Evolutionary conservation across 306 rosid species (phyloP).

Genomic region (Trifolium fragiferum): DNA sequence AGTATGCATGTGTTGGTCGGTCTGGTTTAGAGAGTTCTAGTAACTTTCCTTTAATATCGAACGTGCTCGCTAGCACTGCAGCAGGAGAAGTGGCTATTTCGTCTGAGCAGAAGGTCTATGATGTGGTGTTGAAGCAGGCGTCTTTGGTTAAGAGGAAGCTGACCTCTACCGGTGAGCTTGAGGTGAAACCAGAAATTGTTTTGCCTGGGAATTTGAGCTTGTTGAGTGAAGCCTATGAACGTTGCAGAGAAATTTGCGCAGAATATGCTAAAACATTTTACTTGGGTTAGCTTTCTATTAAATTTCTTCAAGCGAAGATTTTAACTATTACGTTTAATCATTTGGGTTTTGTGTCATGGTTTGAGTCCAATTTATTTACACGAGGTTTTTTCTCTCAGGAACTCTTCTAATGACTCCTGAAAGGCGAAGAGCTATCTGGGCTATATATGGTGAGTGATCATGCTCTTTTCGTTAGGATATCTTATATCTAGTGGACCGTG

Average conservation of each 20-base stretch:
- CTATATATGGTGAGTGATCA: conserved; percentile 77
- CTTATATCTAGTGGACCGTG: background rate
- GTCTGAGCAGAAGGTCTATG: conserved; percentile 71
- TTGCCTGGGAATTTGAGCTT: conserved; percentile 67
- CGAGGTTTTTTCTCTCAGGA: conserved; percentile 53
- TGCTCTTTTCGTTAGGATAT: conserved; percentile 17
- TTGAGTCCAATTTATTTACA: conserved; percentile 34
- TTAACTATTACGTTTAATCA: conserved; percentile 28
- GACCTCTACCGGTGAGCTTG: conserved; percentile 54
- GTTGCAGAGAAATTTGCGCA: conserved; percentile 66
- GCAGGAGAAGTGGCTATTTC: conserved; percentile 60
- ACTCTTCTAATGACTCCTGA: conserved; percentile 87
- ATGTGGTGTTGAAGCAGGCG: conserved; percentile 77
- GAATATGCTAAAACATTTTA: conserved; percentile 72
- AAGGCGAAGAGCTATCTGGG: conserved; percentile 86
- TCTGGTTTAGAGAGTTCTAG: conserved; percentile 52
- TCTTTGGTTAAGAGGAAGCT: conserved; percentile 69
- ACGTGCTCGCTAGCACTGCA: conserved; percentile 69
- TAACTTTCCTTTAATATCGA: conserved; percentile 51
- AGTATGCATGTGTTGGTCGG: conserved; percentile 54
- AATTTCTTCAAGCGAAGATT: conserved; percentile 50
- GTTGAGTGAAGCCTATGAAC: conserved; percentile 68
- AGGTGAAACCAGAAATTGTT: conserved; percentile 60
- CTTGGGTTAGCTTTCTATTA: conserved; percentile 62
- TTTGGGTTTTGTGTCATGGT: conserved; percentile 34